A percentile compares a stretch with the other conserved stretches of the same genome.
Evolutionary conservation across 1,284 basidiomycete species (phyloP).

Genomic region (Cystobasidium sp.): DNA sequence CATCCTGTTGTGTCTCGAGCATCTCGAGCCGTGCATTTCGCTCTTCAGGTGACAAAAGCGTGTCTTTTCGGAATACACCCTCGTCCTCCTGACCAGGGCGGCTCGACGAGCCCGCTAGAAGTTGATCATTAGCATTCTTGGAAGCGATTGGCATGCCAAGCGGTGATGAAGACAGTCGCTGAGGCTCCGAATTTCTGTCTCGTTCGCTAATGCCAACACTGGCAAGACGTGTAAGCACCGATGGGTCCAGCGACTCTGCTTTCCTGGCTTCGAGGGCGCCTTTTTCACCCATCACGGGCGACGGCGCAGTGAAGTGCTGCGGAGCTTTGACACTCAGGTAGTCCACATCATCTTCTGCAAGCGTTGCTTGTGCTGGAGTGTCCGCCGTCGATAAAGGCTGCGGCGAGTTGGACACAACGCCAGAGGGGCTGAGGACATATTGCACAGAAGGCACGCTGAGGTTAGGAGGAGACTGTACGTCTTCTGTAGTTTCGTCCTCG

Average conservation of each 20-base stretch:
- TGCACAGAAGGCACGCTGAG: background rate
- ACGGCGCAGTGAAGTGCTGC: constrained; percentile 27
- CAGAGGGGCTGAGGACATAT: constrained; percentile 36
- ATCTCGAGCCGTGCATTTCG: constrained; percentile 46
- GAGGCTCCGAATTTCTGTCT: constrained; percentile 5
- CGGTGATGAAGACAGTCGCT: background rate
- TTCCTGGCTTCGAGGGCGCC: background rate
- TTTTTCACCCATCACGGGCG: constrained; percentile 1
- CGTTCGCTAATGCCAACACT: constrained; percentile 1
- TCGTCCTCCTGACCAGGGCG: constrained; percentile 34
- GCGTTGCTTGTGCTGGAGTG: constrained; percentile 1
- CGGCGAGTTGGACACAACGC: constrained; percentile 34
- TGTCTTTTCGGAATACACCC: constrained; percentile 45
- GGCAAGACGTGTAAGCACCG: constrained; percentile 24
- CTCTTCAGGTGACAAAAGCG: constrained; percentile 44
- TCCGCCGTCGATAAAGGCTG: constrained; percentile 27
- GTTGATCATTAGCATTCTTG: constrained; percentile 19
- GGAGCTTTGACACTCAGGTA: constrained; percentile 22
- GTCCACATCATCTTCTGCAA: constrained; percentile 10
- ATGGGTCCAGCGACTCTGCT: constrained; percentile 10
- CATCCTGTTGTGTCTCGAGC: constrained; percentile 18
- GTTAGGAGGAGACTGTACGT: background rate
- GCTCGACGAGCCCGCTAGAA: constrained; percentile 6
- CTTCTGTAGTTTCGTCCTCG: constrained; percentile 19
- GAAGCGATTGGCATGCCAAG: background rate